Base-by-base conservation (phyloP, 2,329 filamentous ascomycete species). In the Cryphonectria carpinicola region DNA sequence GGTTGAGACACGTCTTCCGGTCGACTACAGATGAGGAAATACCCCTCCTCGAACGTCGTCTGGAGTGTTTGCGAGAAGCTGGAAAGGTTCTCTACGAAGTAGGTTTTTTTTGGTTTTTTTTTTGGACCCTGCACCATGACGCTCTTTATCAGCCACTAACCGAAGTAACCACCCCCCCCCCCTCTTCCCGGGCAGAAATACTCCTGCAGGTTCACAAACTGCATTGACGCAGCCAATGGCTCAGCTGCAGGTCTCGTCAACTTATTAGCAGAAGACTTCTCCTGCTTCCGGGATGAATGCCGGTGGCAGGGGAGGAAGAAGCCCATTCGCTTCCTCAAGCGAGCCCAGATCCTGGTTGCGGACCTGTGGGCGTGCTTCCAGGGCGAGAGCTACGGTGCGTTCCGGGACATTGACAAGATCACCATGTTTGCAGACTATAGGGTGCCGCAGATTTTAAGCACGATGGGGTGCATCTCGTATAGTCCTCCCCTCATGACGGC, bases 401-500 rank as follows among this genome's bases (percentile, higher is more conserved):
- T 99, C 80, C 79, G 89, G 70, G 96, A 99, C 78, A 97, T 99
- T 76, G 92, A 96, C 82, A 94, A 94, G 79, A 92, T 99, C 76
- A 99, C 96, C 72, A 98, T 98, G 91, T 99, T 99, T 84, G 95
- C 96, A 78, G 96, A 99, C 83, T 99, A 99, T 79, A 92, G 96
- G 60, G 92, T 99, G 68, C 97, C 97, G 19, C 96, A 99, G 82
- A 96, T 98, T 75, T 87, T 99, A 46, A 90, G 95, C 76, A 89
- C 90, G 13, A 85, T 98, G 61, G 93, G 93, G 25, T 95, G 94
- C 70, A 82, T 99, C 65, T 89, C 88, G 76, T 98, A 96, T 81
- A 95, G 93, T 74, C 96, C 96, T 0, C 87, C 90, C 0, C 83
- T 99, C 61, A 90, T 94, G 66, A 85, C 87, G 46, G 87, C 90